These are phyloP conservation scores for Euphorbia schlechtendalii DNA, from an alignment of 441 rosid species.

Conservation along the genomic window DNA sequence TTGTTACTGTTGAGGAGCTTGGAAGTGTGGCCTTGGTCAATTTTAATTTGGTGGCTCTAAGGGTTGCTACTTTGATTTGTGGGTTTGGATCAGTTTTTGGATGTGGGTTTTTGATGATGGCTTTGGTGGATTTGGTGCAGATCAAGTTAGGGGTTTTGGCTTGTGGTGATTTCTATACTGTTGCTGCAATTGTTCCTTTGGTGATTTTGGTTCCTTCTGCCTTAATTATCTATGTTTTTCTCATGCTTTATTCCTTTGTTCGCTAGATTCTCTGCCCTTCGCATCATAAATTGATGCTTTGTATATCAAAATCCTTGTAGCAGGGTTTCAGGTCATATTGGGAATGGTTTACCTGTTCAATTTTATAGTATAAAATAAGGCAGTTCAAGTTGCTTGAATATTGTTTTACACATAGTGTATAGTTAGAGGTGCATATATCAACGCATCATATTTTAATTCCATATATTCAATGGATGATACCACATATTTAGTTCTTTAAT, in stretches of 20 bases:
- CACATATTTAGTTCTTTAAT: constrained; percentile 5
- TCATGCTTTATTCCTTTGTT: constrained; percentile 54
- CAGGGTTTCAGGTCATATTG: constrained; percentile 10
- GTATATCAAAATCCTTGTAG: too few species aligned
- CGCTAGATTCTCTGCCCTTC: constrained; percentile 23
- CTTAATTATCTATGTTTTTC: constrained; percentile 42
- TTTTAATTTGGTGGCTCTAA: constrained; percentile 40
- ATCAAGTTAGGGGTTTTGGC: constrained; percentile 68
- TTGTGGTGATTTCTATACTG: constrained; percentile 41
- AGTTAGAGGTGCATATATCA: constrained; percentile 9
- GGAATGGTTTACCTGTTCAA: constrained; percentile 12
- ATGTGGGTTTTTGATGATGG: constrained; percentile 73
- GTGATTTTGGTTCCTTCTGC: constrained; percentile 63
- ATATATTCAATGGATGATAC: constrained; percentile 18
- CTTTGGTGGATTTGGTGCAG: constrained; percentile 69
- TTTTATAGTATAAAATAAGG: too few species aligned
- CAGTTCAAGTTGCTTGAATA: too few species aligned
- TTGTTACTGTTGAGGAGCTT: constrained; percentile 15
- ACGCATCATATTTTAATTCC: constrained; percentile 12
- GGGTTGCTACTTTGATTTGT: constrained; percentile 51
- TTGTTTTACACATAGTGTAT: constrained; percentile 1
- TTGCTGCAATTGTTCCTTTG: constrained; percentile 62
- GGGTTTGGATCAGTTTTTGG: constrained; percentile 71
- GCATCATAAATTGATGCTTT: too few species aligned
- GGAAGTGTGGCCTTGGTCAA: constrained; percentile 30